phyloP scores from a whole-genome alignment of 2,329 filamentous ascomycete genomes.

The Hymenoscyphus occultus region DNA sequence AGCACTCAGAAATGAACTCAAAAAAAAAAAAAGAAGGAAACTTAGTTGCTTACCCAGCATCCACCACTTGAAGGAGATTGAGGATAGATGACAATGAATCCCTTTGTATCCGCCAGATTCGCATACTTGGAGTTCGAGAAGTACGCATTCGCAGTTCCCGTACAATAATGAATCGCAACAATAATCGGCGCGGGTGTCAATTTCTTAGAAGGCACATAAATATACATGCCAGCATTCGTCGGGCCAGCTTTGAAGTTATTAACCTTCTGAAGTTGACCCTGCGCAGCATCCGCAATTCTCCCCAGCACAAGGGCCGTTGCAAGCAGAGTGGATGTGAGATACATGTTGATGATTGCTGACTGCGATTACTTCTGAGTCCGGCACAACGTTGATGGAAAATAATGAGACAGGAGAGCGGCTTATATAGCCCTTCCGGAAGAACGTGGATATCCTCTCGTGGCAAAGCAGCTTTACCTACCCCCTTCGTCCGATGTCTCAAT shows the following conservation, averaged over 20 bases:
- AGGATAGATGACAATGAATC: slow-evolving; percentile 60
- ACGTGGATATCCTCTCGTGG: neutral
- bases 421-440: slow-evolving; percentile 12
- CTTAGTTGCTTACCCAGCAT: slow-evolving; percentile 47
- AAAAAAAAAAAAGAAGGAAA: neutral
- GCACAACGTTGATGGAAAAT: neutral
- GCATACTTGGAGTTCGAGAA: slow-evolving; percentile 44
- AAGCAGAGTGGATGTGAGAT: slow-evolving; percentile 9
- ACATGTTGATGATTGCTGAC: slow-evolving; percentile 8
- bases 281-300: slow-evolving; percentile 10
- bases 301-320: slow-evolving; percentile 11
- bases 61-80: slow-evolving; percentile 49
- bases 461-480: neutral
- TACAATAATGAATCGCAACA: slow-evolving; percentile 32
- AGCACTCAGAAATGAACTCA: neutral
- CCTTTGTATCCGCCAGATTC: slow-evolving; percentile 50
- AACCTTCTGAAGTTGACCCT: slow-evolving; percentile 20
- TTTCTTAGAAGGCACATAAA: slow-evolving; percentile 29
- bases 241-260: slow-evolving; percentile 26
- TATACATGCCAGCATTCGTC: slow-evolving; percentile 28
- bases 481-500: slow-evolving; percentile 11
- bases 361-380: neutral
- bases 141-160: slow-evolving; percentile 42
- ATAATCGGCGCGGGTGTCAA: slow-evolving; percentile 25
- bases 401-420: neutral